Conservation (phyloP, 2,329 filamentous ascomycete genomes). For the Aspergillus caelatus region DNA sequence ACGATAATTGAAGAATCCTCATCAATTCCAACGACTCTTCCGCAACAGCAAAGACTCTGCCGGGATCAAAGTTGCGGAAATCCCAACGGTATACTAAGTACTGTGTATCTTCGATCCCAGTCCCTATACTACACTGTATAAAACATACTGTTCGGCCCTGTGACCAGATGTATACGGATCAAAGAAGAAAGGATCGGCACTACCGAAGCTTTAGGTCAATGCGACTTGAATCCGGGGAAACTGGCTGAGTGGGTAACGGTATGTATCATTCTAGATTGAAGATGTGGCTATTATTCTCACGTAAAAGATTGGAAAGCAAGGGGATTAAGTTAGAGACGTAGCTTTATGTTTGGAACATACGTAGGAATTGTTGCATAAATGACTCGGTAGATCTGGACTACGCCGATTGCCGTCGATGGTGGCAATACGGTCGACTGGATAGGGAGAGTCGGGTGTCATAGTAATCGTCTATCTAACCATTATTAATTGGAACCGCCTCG, state of each 20-base stretch:
- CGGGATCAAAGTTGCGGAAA: conserved; percentile 3
- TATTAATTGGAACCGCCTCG: conserved; percentile 1
- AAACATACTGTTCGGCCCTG: conserved; percentile 8
- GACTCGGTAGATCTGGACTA: conserved; percentile 1
- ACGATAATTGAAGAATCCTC: background rate
- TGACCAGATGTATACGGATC: background rate
- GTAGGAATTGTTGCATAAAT: background rate
- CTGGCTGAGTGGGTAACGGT: conserved; percentile 9
- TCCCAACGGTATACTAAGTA: conserved; percentile 8
- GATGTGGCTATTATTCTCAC: background rate
- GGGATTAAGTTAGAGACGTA: background rate
- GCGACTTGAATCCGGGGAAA: conserved; percentile 14
- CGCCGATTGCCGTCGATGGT: background rate
- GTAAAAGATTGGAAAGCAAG: background rate
- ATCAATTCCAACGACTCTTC: background rate
- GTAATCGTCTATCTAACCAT: background rate
- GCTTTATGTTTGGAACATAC: background rate
- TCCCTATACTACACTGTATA: background rate
- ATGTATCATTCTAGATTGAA: conserved; percentile 4
- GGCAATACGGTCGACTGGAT: background rate
- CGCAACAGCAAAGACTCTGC: background rate
- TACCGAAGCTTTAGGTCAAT: conserved; percentile 18
- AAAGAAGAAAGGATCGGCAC: conserved; percentile 11
- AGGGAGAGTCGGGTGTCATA: background rate
- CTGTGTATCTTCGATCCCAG: background rate